Evolutionary conservation across 768 basidiomycete genomes (phyloP).

Genomic region (Lepiota brunneoincarnata): DNA sequence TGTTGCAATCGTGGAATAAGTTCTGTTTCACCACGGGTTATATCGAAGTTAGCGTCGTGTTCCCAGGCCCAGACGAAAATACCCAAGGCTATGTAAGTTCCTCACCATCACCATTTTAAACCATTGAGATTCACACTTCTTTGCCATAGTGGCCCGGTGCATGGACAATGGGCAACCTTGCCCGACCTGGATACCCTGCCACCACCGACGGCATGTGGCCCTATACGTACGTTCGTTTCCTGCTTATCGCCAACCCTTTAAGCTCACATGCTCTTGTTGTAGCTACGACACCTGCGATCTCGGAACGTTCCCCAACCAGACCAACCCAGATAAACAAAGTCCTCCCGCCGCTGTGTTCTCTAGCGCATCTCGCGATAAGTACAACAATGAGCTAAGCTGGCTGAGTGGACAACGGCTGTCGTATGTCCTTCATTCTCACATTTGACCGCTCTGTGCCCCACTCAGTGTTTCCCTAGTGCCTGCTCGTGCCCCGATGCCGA

Average conservation of each 20-base stretch:
- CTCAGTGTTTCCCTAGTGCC: constrained; percentile 35
- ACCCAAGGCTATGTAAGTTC: constrained; percentile 48
- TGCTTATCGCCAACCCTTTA: background rate
- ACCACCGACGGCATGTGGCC: constrained; percentile 85
- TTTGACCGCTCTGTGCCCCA: background rate
- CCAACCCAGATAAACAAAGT: constrained; percentile 42
- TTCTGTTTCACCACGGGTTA: constrained; percentile 83
- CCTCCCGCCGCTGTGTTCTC: constrained; percentile 63
- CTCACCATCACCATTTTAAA: background rate
- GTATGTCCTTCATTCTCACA: constrained; percentile 34
- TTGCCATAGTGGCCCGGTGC: constrained; percentile 75
- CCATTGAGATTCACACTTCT: background rate
- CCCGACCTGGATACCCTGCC: constrained; percentile 74
- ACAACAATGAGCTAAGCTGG: constrained; percentile 67
- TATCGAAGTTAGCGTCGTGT: constrained; percentile 62
- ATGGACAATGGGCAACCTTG: constrained; percentile 91
- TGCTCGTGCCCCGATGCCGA: constrained; percentile 76
- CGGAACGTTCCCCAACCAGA: constrained; percentile 78
- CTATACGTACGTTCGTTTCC: constrained; percentile 52
- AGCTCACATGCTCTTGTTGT: background rate
- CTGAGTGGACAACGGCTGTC: constrained; percentile 75
- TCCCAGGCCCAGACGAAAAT: constrained; percentile 57
- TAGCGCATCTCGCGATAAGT: constrained; percentile 41
- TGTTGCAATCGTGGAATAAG: constrained; percentile 92
- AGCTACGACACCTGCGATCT: constrained; percentile 71